Base-by-base conservation (phyloP, 257 asterid species). In the Echium plantagineum region DNA sequence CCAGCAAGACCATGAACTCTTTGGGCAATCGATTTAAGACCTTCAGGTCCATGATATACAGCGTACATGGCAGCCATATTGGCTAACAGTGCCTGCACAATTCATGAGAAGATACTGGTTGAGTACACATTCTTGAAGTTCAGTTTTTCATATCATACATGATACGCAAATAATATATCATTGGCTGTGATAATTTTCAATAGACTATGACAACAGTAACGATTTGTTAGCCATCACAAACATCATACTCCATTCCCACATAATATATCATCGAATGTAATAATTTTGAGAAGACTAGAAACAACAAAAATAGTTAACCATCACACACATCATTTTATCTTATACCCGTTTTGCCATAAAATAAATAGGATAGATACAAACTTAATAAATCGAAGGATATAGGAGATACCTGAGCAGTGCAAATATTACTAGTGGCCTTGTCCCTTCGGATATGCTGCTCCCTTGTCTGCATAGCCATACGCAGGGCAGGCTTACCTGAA, bases 401-500 rank as follows among this genome's bases (percentile, higher is more conserved):
- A 55, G 63, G 53, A 15, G 17, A 57, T 69, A 89, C 99, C 88
- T 93, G 99, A 69, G 99, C 97, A 0, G 99, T 93, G 81, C 99
- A 93, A 72, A 93, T 93, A 77, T 93, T 93, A 83, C 99, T 93
- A 0, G 99, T 93, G 52, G 99, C 99, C 86, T 93, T 93, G 66
- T 93, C 99, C 69, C 99, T 72, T 4, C 99, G 94, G 71, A 93
- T 93, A 68, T 93, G 99, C 72, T 93, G 99, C 83, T 93, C 97
- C 82, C 99, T 78, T 5, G 99, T 93, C 83, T 93, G 99, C 99
- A 93, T 93, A n/a, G 99, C 99, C 99, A 93, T 89, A 18, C 99
- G 88, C 28, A 93, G 82, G 62, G 97, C 99, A 9, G 89, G 95
- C 73, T 93, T 89, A 18, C 99, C 99, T 0, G 94, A 47, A 2